phyloP scores from a whole-genome alignment of 2,329 filamentous ascomycete genomes.

The Penicillium oxalicum region DNA sequence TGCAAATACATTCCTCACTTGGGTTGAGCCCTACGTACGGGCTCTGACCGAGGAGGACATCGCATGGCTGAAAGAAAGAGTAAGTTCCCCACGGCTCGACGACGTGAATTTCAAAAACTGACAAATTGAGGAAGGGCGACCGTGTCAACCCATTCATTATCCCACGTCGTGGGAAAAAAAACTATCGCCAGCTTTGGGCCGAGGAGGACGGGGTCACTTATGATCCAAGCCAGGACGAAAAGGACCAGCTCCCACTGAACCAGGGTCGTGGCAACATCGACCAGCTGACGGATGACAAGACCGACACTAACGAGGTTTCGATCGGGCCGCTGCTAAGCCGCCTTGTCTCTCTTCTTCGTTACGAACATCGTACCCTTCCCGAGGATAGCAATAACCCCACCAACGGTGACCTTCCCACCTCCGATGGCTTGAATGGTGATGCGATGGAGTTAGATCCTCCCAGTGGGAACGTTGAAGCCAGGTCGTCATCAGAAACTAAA shows the following conservation, averaged over 20 bases:
- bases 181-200: constrained; percentile 87
- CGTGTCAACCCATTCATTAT: constrained; percentile 77
- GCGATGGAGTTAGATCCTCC: constrained; percentile 45
- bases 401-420: constrained; percentile 40
- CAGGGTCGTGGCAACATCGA: constrained; percentile 81
- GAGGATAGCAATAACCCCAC: constrained; percentile 53
- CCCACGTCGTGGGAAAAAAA: constrained; percentile 73
- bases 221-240: constrained; percentile 57
- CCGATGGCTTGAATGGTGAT: constrained; percentile 40
- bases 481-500: constrained; percentile 27
- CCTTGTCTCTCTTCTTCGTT: constrained; percentile 72
- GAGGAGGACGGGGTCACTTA: constrained; percentile 81
- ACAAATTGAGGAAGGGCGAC: constrained; percentile 54
- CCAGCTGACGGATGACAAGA: constrained; percentile 76
- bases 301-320: constrained; percentile 83
- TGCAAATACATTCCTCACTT: constrained; percentile 86
- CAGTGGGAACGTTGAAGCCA: constrained; percentile 40
- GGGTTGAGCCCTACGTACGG: constrained; percentile 85
- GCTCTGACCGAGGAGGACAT: constrained; percentile 89
- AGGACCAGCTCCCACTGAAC: constrained; percentile 68
- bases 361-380: constrained; percentile 53
- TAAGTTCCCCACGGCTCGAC: constrained; percentile 24
- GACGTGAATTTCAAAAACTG: constrained; percentile 1
- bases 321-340: constrained; percentile 80
- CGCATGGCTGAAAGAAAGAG: constrained; percentile 80